phyloP scores from a whole-genome alignment of 176 grass and related monocot genomes.

The Oryza punctata region DNA sequence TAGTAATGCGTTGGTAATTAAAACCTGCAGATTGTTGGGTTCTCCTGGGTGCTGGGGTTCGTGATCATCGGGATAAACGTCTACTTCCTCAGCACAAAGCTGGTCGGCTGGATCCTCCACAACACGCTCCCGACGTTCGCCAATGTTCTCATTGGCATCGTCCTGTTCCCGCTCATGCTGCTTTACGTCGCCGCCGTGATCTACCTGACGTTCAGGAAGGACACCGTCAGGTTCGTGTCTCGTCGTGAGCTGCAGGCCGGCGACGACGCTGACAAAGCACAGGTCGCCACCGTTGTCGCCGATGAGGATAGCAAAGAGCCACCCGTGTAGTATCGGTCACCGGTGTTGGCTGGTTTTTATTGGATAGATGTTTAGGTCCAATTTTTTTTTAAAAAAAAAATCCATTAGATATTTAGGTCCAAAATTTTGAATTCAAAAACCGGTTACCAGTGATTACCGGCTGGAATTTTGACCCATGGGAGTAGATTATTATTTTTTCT shows the following conservation, averaged over 20 bases:
- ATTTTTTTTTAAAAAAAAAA: too few species aligned
- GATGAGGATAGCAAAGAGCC: not conserved
- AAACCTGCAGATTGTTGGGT: constrained; percentile 48
- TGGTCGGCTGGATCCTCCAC: constrained; percentile 55
- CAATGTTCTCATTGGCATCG: constrained; percentile 49
- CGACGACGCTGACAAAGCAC: constrained; percentile 1
- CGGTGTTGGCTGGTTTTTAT: too few species aligned
- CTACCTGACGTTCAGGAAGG: constrained; percentile 77
- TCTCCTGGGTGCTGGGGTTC: constrained; percentile 60
- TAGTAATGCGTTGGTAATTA: not conserved
- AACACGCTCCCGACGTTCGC: constrained; percentile 47
- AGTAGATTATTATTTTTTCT: not conserved
- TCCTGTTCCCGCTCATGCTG: constrained; percentile 62
- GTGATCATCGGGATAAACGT: constrained; percentile 68
- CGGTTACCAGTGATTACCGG: not conserved
- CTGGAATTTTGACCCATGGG: not conserved
- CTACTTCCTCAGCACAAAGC: constrained; percentile 64
- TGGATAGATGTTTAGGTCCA: too few species aligned
- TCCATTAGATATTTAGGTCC: too few species aligned
- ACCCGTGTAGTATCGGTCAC: not conserved
- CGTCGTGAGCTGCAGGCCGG: constrained; percentile 22
- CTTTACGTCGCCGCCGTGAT: constrained; percentile 50
- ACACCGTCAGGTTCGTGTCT: constrained; percentile 42
- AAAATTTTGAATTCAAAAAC: too few species aligned
- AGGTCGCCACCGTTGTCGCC: constrained; percentile 21